Evolutionary conservation across 768 basidiomycete species (phyloP), one percentile per base, ranked within the genome.

Genomic region (Russula abietina): DNA sequence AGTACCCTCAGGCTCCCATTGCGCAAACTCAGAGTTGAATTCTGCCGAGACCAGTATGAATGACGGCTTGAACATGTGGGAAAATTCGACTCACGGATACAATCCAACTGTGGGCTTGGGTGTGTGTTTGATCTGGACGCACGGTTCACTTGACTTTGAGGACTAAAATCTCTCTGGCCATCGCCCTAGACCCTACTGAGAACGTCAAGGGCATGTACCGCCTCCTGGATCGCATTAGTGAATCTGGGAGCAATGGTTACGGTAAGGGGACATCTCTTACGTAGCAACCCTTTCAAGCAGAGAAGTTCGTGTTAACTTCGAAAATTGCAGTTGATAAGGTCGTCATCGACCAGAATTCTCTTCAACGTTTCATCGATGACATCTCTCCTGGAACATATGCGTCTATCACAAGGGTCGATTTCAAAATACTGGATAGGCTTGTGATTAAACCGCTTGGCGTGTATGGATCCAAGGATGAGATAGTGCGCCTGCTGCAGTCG

Each of bases 361-460:
- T 86, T 10, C 71, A 73, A 65, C 64, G 72, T 6, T 78, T 85
- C 54, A 76, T 83, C 66, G 80, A 85, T 55, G 69, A 68, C 17
- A 39, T 84, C 6, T 74, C 67, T 53, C 82, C 84, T 0, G 78
- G 81, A 0, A 78, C 85, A 8, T 86, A 83, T 66, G 62, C 67
- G 1, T 81, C 81, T 0, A 72, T 84, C 55, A 83, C 81, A 1
- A 81, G 76, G 62, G 80, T 86, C 57, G 76, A 86, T 65, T 86
- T 87, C 71, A 76, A 76, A 38, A 68, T 72, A 0, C 73, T 86
- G 11, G 85, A 86, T 67, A 65, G 72, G 5, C 69, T 77, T 22
- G 56, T 66, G 16, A 69, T 87, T 61, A 78, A 80, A 60, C 83
- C 83, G 12, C 70, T 83, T 2, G 85, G 85, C 2, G 64, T 86